Conservation (phyloP, 345 rosid genomes). For the Isatis tinctoria region DNA sequence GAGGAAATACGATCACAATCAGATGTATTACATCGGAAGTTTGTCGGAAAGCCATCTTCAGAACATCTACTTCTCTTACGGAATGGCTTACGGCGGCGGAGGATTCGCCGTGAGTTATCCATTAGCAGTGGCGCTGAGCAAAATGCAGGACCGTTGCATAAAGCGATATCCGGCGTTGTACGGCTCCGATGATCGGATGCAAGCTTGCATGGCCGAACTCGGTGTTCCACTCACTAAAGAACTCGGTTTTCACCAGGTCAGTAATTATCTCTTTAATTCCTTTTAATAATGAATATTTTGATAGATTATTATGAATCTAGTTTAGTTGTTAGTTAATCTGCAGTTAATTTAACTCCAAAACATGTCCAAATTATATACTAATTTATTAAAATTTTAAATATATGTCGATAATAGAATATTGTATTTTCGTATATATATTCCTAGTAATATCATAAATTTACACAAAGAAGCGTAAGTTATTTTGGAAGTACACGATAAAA, state of each 20-base stretch:
- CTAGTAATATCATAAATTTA: not conserved
- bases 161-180: constrained; percentile 89
- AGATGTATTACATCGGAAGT: constrained; percentile 93
- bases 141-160: constrained; percentile 87
- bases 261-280: not conserved
- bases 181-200: constrained; percentile 98
- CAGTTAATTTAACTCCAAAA: not conserved
- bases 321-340: not conserved
- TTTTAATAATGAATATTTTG: not conserved
- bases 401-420: no score
- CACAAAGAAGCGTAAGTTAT: not conserved
- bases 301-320: constrained; percentile 4
- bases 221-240: constrained; percentile 99
- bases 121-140: constrained; percentile 71
- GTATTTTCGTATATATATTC: not conserved
- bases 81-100: constrained; percentile 99
- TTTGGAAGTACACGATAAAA: not conserved
- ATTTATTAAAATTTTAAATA: no score
- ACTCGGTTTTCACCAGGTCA: constrained; percentile 97
- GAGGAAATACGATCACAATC: constrained; percentile 76
- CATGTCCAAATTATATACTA: not conserved
- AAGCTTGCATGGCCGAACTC: constrained; percentile 99
- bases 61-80: constrained; percentile 89
- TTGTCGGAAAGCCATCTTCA: constrained; percentile 92
- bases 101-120: constrained; percentile 97